These are phyloP conservation scores for Tilletia caries DNA, from an alignment of 1,284 basidiomycete species.

Conservation along the genomic window DNA sequence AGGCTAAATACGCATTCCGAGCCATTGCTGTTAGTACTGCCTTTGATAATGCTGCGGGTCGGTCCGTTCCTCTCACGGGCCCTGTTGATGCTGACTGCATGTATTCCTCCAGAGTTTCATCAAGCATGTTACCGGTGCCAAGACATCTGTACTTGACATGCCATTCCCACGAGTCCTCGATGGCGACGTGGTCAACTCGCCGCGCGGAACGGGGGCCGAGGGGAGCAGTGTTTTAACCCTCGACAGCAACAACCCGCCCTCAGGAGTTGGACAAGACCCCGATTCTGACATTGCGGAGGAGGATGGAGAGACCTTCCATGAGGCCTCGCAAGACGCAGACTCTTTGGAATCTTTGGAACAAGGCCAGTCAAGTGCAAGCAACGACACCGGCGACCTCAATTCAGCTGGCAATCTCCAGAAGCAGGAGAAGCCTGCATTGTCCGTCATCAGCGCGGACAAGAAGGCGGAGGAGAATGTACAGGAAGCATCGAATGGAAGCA, in stretches of 20 bases:
- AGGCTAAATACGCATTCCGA: constrained; percentile 55
- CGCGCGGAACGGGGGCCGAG: not conserved
- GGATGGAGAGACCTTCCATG: not conserved
- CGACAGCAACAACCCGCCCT: constrained; percentile 5
- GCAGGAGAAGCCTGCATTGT: not conserved
- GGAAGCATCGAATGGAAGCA: not conserved
- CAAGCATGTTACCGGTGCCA: constrained; percentile 51
- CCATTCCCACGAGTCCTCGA: constrained; percentile 26
- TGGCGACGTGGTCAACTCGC: not conserved
- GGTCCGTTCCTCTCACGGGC: too few species aligned
- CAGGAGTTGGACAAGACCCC: constrained; percentile 3
- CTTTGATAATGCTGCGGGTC: too few species aligned
- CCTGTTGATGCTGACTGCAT: too few species aligned
- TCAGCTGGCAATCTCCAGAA: not conserved
- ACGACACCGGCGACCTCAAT: not conserved
- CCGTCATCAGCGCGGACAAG: not conserved
- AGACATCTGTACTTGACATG: constrained; percentile 32
- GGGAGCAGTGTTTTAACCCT: not conserved
- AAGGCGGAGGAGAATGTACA: not conserved
- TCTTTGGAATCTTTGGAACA: too few species aligned
- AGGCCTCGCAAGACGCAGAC: constrained; percentile 17
- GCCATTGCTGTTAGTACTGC: too few species aligned
- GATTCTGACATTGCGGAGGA: constrained; percentile 20
- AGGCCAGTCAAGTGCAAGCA: not conserved
- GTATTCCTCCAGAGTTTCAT: too few species aligned